Percentiles rank a stretch among this genome's conserved stretches.
Conservation (phyloP, 2,329 filamentous ascomycete species). For the Knoxdaviesia capensis region DNA sequence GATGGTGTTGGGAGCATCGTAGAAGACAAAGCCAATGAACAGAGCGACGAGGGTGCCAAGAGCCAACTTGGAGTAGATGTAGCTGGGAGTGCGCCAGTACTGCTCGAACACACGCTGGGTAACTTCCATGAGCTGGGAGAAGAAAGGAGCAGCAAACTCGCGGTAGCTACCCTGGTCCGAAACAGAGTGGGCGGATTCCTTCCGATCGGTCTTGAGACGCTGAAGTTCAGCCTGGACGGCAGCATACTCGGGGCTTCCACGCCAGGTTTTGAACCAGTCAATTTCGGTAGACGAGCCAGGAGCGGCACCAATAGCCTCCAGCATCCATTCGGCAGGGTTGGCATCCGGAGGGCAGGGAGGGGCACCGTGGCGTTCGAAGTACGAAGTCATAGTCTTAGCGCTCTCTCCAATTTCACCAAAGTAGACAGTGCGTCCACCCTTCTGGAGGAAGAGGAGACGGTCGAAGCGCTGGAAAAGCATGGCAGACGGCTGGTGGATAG, state of each 20-base stretch:
- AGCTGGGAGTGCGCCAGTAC: conserved; percentile 77
- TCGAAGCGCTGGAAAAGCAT: conserved; percentile 89
- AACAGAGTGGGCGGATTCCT: conserved; percentile 9
- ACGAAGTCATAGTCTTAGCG: conserved; percentile 45
- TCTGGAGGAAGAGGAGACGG: conserved; percentile 56
- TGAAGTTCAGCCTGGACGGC: conserved; percentile 36
- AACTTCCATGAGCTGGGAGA: conserved; percentile 44
- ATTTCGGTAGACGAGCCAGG: conserved; percentile 42
- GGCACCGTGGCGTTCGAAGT: conserved; percentile 58
- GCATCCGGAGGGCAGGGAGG: conserved; percentile 42
- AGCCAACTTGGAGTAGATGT: conserved; percentile 66
- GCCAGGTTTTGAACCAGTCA: conserved; percentile 46
- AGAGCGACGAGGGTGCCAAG: conserved; percentile 46
- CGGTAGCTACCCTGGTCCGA: conserved; percentile 29
- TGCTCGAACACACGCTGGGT: conserved; percentile 65
- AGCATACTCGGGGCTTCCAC: conserved; percentile 32
- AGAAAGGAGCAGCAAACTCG: conserved; percentile 66
- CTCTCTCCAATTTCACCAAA: conserved; percentile 62
- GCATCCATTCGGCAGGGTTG: conserved; percentile 74
- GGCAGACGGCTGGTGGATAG: conserved; percentile 91
- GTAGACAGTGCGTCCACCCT: conserved; percentile 61
- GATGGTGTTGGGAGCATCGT: conserved; percentile 46
- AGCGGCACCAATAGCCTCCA: conserved; percentile 39
- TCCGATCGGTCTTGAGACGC: conserved; percentile 29
- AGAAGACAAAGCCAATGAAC: conserved; percentile 72